Percentiles rank a stretch among this genome's conserved stretches.
phyloP scores from a whole-genome alignment of 1,139 yeast genomes.

The Blastobotrys ciferrii region DNA sequence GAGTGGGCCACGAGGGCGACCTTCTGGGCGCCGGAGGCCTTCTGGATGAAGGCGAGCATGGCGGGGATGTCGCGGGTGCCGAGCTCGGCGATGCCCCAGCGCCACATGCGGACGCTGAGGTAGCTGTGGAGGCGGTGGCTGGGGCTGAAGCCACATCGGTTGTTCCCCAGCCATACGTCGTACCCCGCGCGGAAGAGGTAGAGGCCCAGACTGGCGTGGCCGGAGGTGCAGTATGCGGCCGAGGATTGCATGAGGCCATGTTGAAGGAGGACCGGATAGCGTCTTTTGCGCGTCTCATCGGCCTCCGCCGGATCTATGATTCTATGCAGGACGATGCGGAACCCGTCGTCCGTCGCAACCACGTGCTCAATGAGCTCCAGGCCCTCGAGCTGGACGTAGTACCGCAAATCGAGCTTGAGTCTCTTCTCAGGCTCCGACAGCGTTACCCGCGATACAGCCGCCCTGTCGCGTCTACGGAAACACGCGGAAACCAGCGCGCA shows the following conservation, averaged over 20 bases:
- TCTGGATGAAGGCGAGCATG: conserved; percentile 56
- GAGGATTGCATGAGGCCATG: conserved; percentile 89
- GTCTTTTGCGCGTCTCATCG: conserved; percentile 27
- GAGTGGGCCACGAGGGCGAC: conserved; percentile 77
- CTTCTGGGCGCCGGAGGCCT: conserved; percentile 44
- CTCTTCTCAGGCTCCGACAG: conserved; percentile 32
- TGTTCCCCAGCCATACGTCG: conserved; percentile 95
- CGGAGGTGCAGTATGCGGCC: conserved; percentile 79
- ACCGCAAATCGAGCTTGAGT: conserved; percentile 52
- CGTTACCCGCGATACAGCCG: not conserved
- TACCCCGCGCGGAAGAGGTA: conserved; percentile 60
- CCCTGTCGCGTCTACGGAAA: conserved; percentile 1
- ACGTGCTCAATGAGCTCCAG: conserved; percentile 58
- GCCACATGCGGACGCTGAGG: conserved; percentile 51
- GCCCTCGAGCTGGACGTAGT: conserved; percentile 63
- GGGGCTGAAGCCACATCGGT: conserved; percentile 80
- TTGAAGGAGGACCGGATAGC: conserved; percentile 64
- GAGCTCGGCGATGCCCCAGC: conserved; percentile 85
- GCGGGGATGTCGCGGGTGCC: conserved; percentile 75
- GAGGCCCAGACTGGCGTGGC: conserved; percentile 71
- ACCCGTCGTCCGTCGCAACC: conserved; percentile 80
- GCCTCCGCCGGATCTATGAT: conserved; percentile 51
- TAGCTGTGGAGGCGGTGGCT: conserved; percentile 49
- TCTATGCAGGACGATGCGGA: conserved; percentile 60
- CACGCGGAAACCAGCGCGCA: conserved; percentile 28